A percentile compares a stretch with the other conserved stretches of the same genome.
These are phyloP conservation scores for Sindora glabra DNA, from an alignment of 306 rosid species.

Conservation along the genomic window DNA sequence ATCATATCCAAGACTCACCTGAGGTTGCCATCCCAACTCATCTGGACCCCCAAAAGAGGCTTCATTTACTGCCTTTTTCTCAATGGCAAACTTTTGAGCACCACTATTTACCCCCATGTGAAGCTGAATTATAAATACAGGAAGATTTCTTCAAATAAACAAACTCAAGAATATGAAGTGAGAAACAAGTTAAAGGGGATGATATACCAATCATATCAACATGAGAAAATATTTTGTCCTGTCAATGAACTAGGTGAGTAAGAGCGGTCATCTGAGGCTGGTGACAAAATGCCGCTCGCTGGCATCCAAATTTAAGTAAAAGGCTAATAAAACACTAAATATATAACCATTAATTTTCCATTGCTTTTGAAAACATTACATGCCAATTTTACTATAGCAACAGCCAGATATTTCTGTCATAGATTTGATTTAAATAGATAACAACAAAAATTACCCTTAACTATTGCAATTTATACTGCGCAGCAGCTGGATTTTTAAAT, in stretches of 20 bases:
- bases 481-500: too few relatives aligned
- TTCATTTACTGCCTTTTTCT: conserved; percentile 66
- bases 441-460: too few relatives aligned
- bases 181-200: too few relatives aligned
- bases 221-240: not conserved
- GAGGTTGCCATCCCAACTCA: conserved; percentile 84
- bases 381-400: too few relatives aligned
- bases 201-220: not conserved
- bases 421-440: too few relatives aligned
- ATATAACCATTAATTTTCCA: too few relatives aligned
- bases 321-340: not conserved
- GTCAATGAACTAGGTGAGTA: not conserved
- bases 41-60: conserved; percentile 80
- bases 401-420: too few relatives aligned
- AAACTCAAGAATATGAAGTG: not conserved
- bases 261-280: not conserved
- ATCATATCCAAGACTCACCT: conserved; percentile 27
- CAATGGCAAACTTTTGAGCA: conserved; percentile 59
- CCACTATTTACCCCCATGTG: conserved; percentile 89
- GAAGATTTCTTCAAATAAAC: not conserved
- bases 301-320: not conserved
- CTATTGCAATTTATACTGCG: too few relatives aligned
- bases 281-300: not conserved
- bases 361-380: too few relatives aligned
- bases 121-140: conserved; percentile 48